These are phyloP conservation scores for Cryphonectria nitschkei DNA, from an alignment of 2,329 filamentous ascomycete species.

Conservation along the genomic window DNA sequence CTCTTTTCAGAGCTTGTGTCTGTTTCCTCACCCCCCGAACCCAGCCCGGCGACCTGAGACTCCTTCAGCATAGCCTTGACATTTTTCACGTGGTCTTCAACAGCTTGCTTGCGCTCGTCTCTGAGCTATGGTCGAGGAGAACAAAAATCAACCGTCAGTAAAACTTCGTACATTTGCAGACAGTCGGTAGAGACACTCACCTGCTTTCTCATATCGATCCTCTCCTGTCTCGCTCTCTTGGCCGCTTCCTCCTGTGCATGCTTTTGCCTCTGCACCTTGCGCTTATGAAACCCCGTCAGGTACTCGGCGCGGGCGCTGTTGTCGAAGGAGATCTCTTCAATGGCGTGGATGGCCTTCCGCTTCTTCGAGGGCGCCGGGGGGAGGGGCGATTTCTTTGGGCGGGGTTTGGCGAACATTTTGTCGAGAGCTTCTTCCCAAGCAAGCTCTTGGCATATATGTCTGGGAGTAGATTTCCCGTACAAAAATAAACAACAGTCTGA, in stretches of 20 bases:
- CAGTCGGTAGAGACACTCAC: conserved; percentile 50
- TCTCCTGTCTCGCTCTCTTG: conserved; percentile 78
- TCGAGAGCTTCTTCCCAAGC: neutral
- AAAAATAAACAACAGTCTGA: neutral
- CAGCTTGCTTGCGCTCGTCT: conserved; percentile 78
- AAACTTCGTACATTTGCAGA: neutral
- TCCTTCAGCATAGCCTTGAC: conserved; percentile 73
- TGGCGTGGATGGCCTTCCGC: conserved; percentile 60
- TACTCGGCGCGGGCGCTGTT: conserved; percentile 78
- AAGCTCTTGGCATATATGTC: neutral
- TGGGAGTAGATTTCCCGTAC: neutral
- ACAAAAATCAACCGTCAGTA: neutral
- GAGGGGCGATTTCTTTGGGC: conserved; percentile 60
- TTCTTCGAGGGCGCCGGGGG: conserved; percentile 68
- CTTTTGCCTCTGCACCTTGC: conserved; percentile 84
- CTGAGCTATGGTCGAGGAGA: conserved; percentile 62
- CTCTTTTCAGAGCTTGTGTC: conserved; percentile 45
- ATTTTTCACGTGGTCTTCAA: conserved; percentile 79
- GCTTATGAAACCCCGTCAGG: conserved; percentile 95
- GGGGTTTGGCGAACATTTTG: conserved; percentile 58
- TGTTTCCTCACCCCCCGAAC: conserved; percentile 42
- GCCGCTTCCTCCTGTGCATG: conserved; percentile 80
- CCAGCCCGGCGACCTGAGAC: conserved; percentile 54
- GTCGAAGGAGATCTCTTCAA: conserved; percentile 89
- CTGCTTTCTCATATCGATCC: conserved; percentile 72